Evolutionary conservation across 805 yeast genomes (phyloP).

Genomic region (Ogataea zsoltii): DNA sequence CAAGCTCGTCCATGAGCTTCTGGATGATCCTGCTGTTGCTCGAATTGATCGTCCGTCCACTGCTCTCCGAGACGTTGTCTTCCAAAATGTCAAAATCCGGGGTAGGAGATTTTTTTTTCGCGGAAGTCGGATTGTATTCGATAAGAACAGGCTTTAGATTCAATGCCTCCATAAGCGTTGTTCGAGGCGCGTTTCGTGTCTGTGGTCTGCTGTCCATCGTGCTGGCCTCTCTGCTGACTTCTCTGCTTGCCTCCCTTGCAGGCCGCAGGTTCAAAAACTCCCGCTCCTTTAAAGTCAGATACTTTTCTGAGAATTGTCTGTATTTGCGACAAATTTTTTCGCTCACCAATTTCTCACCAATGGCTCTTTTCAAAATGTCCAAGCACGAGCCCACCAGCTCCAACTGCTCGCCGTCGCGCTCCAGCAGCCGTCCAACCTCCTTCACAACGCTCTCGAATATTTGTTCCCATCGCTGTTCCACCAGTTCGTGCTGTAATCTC

Average conservation of each 20-base stretch:
- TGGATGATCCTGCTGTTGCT: slow-evolving; percentile 28
- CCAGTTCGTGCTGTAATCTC: slow-evolving; percentile 43
- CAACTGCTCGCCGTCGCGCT: slow-evolving; percentile 4
- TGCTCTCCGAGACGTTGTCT: slow-evolving; percentile 5
- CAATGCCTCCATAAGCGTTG: slow-evolving; percentile 21
- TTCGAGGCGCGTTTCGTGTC: background rate
- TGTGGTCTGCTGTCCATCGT: too few species aligned
- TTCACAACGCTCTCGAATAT: slow-evolving; percentile 49
- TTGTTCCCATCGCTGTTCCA: slow-evolving; percentile 58
- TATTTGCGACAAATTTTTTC: slow-evolving; percentile 2
- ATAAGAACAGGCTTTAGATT: slow-evolving; percentile 28
- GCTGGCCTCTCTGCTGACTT: background rate
- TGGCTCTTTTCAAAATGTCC: slow-evolving; percentile 23
- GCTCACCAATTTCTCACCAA: slow-evolving; percentile 21
- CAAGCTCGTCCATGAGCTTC: slow-evolving; percentile 38
- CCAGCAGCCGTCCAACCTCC: slow-evolving; percentile 37
- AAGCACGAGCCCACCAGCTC: slow-evolving; percentile 17
- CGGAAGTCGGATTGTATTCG: slow-evolving; percentile 30
- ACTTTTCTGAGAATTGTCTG: slow-evolving; percentile 8
- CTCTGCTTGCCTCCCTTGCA: background rate
- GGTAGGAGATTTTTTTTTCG: slow-evolving; percentile 18
- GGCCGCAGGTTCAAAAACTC: background rate
- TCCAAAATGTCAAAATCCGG: slow-evolving; percentile 15
- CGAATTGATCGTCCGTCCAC: slow-evolving; percentile 1
- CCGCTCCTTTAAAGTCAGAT: slow-evolving; percentile 7